Base-by-base conservation (phyloP, 2,329 filamentous ascomycete species). In the Alternaria postmessia region DNA sequence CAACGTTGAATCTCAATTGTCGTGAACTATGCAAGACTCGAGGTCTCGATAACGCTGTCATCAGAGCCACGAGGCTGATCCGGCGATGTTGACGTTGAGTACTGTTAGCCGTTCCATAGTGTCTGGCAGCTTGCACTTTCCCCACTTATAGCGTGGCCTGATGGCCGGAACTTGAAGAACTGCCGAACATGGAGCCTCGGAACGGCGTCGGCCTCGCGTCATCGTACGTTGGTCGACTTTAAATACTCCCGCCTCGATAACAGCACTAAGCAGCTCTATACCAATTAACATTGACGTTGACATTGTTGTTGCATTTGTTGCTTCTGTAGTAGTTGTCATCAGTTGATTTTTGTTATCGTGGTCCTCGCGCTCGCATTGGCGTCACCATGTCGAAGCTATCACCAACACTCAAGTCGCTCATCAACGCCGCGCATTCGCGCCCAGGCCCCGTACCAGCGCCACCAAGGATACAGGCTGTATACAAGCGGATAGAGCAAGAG, bases 361-460 rank as follows among this genome's bases (percentile, higher is more conserved):
- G 16, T 34, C 16, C 16, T 14, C 34, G 22, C 43, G 22, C 16
- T 34, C 12, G 43, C 46, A n/a, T 8, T 30, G 9, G 28, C 4
- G 11, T 11, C 32, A 64, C 56, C 56, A 78, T 78, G 75, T 76
- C 75, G n/a, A 78, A 76, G 61, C 71, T 76, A 30, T 76, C 73
- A 3, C 69, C 75, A 36, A 66, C 69, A 42, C 67, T 76, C 59
- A 78, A 78, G 59, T 70, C 73, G 14, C 75, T 78, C 54, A 75
- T 75, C 59, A 77, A 74, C 46, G 75, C 75, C 14, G 65, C 74
- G 46, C 75, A 77, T 59, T 65, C 75, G 6, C 75, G 75, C 14
- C 75, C 75, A 8, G 75, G 75, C 7, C 74, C 75, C 3, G 65
- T 76, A 5, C 74, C 75, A 24, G 75, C 75, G 12, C 75, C 75